These are phyloP conservation scores for Cyclaneusma minus DNA, from an alignment of 2,329 filamentous ascomycete species.

Conservation along the genomic window DNA sequence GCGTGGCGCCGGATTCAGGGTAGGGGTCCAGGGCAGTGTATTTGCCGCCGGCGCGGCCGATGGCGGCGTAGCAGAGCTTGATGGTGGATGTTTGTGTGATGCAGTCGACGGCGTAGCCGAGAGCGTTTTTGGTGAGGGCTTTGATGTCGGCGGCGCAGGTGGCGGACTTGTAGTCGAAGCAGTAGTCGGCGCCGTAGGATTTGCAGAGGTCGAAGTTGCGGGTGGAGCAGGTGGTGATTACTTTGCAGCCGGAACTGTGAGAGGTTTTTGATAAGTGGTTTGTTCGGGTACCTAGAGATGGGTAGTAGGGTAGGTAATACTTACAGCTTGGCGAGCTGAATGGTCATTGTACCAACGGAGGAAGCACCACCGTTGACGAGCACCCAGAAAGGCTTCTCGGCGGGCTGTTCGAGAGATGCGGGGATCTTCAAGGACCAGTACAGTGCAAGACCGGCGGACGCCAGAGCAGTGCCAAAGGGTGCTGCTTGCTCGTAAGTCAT, in stretches of 20 bases:
- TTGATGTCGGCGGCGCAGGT: slow-evolving; percentile 20
- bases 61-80: slow-evolving; percentile 21
- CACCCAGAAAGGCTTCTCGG: slow-evolving; percentile 12
- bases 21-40: slow-evolving; percentile 9
- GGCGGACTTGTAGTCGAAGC: slow-evolving; percentile 24
- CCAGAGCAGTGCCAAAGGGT: slow-evolving; percentile 5
- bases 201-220: slow-evolving; percentile 22
- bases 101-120: slow-evolving; percentile 24
- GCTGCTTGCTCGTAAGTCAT: slow-evolving; percentile 20
- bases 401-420: slow-evolving; percentile 6
- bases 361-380: slow-evolving; percentile 30
- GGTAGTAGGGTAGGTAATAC: slow-evolving; percentile 8
- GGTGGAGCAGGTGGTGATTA: slow-evolving; percentile 23
- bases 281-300: slow-evolving; percentile 15
- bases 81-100: slow-evolving; percentile 18
- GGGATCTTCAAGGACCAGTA: slow-evolving; percentile 9
- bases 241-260: too few relatives aligned
- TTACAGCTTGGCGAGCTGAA: slow-evolving; percentile 25
- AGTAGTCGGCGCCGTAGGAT: slow-evolving; percentile 22
- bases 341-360: slow-evolving; percentile 25
- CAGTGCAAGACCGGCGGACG: slow-evolving; percentile 10
- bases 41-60: slow-evolving; percentile 20
- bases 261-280: slow-evolving; percentile 10
- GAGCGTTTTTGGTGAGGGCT: slow-evolving; percentile 20
- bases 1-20: slow-evolving; percentile 6